Percentiles rank a stretch among this genome's conserved stretches.
phyloP scores from a whole-genome alignment of 495 filamentous ascomycete species.

The Neurospora sp. region DNA sequence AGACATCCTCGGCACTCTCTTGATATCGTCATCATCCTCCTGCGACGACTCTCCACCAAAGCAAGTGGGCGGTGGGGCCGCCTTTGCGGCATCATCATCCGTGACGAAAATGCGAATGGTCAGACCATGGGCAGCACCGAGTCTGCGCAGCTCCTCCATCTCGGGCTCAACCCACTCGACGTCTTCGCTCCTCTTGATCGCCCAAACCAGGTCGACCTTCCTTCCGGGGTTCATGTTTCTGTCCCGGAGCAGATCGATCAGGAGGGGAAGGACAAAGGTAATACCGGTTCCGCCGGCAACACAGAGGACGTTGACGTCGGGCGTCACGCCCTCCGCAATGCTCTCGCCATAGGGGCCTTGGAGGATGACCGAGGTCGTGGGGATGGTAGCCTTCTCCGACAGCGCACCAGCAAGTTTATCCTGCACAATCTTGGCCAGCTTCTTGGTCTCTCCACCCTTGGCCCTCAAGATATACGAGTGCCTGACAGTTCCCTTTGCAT shows the following conservation, averaged over 20 bases:
- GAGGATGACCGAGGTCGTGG: constrained; percentile 41
- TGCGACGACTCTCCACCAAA: background rate
- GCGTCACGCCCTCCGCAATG: constrained; percentile 28
- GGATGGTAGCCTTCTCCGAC: constrained; percentile 2
- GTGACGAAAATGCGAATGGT: constrained; percentile 49
- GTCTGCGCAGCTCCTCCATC: constrained; percentile 34
- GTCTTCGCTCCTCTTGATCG: constrained; percentile 42
- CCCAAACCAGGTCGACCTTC: constrained; percentile 51
- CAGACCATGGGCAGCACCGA: constrained; percentile 29
- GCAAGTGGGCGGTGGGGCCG: background rate
- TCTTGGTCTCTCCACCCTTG: constrained; percentile 49
- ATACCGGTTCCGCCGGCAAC: constrained; percentile 57
- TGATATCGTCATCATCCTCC: constrained; percentile 2
- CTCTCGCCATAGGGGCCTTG: constrained; percentile 50
- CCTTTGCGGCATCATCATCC: constrained; percentile 14
- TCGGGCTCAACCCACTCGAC: constrained; percentile 47
- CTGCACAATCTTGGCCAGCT: constrained; percentile 33
- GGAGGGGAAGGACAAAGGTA: constrained; percentile 48
- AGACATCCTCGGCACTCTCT: background rate
- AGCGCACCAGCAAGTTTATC: constrained; percentile 18
- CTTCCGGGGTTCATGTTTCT: constrained; percentile 15
- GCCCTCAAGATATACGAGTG: constrained; percentile 56
- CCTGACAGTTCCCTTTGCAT: constrained; percentile 19
- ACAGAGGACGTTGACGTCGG: constrained; percentile 45
- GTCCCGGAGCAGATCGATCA: constrained; percentile 33